phyloP scores from a whole-genome alignment of 2,329 filamentous ascomycete genomes.

The Fusarium equiseti region DNA sequence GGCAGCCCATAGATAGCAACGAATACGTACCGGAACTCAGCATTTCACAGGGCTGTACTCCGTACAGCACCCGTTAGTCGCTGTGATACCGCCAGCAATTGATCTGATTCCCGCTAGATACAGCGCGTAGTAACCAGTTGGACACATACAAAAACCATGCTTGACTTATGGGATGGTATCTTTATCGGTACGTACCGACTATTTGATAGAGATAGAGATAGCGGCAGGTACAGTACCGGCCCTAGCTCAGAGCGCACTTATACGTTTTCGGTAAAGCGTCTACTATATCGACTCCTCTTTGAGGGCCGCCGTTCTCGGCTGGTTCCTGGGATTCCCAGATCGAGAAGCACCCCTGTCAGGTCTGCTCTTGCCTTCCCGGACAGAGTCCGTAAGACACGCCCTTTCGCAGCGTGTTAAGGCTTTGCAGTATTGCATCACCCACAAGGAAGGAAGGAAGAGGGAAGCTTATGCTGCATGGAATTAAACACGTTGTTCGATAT shows the following conservation, averaged over 20 bases:
- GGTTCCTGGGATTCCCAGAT: conserved; percentile 39
- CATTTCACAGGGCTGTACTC: conserved; percentile 28
- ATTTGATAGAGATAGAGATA: conserved; percentile 43
- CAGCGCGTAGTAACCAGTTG: conserved; percentile 43
- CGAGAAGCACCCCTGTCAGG: conserved; percentile 12
- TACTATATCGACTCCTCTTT: conserved; percentile 34
- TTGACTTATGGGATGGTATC: conserved; percentile 18
- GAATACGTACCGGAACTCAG: conserved; percentile 19
- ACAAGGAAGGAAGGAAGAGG: background rate
- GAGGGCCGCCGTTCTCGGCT: conserved; percentile 36
- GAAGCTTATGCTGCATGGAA: background rate
- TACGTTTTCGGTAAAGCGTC: conserved; percentile 10
- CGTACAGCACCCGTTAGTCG: conserved; percentile 18
- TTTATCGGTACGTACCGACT: conserved; percentile 46
- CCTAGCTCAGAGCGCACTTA: conserved; percentile 16
- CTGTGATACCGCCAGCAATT: conserved; percentile 30
- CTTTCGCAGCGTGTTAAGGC: conserved; percentile 4
- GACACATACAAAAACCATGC: conserved; percentile 43
- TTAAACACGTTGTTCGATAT: background rate
- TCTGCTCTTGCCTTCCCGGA: conserved; percentile 21
- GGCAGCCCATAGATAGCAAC: conserved; percentile 23
- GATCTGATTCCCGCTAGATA: conserved; percentile 21
- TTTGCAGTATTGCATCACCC: background rate
- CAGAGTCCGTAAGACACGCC: conserved; percentile 36
- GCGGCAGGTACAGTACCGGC: conserved; percentile 38